These are phyloP conservation scores for Cystobasidium tubakii DNA, from an alignment of 768 basidiomycete species.

Conservation along the genomic window DNA sequence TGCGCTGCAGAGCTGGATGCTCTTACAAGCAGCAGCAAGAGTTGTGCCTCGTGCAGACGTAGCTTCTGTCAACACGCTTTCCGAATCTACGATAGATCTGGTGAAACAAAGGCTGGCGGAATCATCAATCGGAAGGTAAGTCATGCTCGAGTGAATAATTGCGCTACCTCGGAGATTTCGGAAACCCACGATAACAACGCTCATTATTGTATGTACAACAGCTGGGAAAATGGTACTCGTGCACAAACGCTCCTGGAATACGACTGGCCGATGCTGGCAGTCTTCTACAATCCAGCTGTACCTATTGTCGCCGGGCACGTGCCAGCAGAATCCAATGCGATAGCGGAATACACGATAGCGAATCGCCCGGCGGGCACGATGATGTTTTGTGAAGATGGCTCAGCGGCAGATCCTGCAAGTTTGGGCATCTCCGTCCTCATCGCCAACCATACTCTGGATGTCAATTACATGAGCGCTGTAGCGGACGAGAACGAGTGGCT, in stretches of 20 bases:
- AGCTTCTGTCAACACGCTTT: background rate
- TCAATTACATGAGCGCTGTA: conserved; percentile 30
- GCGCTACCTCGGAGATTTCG: background rate
- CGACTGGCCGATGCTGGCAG: conserved; percentile 54
- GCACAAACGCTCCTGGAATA: conserved; percentile 56
- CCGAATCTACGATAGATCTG: conserved; percentile 12
- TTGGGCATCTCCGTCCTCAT: conserved; percentile 40
- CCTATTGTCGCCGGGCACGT: conserved; percentile 39
- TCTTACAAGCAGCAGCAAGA: background rate
- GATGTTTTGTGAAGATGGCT: conserved; percentile 57
- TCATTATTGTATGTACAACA: background rate
- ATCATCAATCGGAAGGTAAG: conserved; percentile 23
- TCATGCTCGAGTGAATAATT: background rate
- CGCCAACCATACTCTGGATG: conserved; percentile 9
- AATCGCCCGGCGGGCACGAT: conserved; percentile 47
- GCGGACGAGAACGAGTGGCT: conserved; percentile 57
- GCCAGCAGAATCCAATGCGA: conserved; percentile 44
- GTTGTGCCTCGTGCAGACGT: background rate
- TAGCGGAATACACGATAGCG: conserved; percentile 55
- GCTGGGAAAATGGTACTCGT: conserved; percentile 35
- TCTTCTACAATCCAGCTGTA: conserved; percentile 54
- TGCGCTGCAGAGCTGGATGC: background rate
- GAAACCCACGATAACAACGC: too few species aligned
- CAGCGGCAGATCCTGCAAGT: conserved; percentile 62
- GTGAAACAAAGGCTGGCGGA: conserved; percentile 6